phyloP scores from a whole-genome alignment of 1,139 yeast genomes.

The Taphrina deformans region DNA sequence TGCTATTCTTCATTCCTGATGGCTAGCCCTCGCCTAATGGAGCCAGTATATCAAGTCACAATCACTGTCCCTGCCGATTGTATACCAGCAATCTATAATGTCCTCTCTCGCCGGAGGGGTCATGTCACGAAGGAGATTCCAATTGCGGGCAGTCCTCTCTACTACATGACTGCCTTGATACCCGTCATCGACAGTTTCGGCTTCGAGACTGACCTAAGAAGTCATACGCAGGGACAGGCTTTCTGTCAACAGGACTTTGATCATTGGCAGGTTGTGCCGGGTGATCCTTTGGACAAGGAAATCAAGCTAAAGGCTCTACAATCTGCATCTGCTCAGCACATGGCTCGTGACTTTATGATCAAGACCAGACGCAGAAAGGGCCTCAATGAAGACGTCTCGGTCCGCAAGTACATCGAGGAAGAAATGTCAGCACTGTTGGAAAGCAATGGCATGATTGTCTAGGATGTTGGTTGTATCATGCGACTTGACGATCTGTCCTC shows the following conservation, averaged over 20 bases:
- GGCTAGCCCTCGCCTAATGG: conserved; percentile 77
- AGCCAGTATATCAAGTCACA: conserved; percentile 72
- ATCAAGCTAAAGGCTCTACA: conserved; percentile 66
- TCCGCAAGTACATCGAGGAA: conserved; percentile 59
- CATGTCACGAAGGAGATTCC: conserved; percentile 57
- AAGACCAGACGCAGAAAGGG: conserved; percentile 91
- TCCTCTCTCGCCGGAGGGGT: conserved; percentile 66
- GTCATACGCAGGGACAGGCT: conserved; percentile 77
- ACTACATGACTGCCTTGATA: conserved; percentile 60
- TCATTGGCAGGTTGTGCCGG: conserved; percentile 79
- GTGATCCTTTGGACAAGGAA: conserved; percentile 78
- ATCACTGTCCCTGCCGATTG: conserved; percentile 58
- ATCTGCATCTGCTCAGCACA: conserved; percentile 67
- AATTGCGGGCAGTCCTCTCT: conserved; percentile 74
- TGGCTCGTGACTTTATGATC: conserved; percentile 84
- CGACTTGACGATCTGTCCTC: no score
- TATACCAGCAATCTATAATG: conserved; percentile 52
- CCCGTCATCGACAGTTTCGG: conserved; percentile 94
- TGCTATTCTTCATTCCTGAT: conserved; percentile 78
- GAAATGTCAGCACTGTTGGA: conserved; percentile 33
- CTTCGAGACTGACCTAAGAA: conserved; percentile 77
- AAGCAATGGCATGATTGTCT: conserved; percentile 13
- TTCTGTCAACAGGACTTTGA: conserved; percentile 65
- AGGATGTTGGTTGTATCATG: no score
- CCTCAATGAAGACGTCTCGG: conserved; percentile 64